These are phyloP conservation scores for Teratosphaeria epicoccoides DNA, from an alignment of 2,329 filamentous ascomycete species.

Conservation along the genomic window DNA sequence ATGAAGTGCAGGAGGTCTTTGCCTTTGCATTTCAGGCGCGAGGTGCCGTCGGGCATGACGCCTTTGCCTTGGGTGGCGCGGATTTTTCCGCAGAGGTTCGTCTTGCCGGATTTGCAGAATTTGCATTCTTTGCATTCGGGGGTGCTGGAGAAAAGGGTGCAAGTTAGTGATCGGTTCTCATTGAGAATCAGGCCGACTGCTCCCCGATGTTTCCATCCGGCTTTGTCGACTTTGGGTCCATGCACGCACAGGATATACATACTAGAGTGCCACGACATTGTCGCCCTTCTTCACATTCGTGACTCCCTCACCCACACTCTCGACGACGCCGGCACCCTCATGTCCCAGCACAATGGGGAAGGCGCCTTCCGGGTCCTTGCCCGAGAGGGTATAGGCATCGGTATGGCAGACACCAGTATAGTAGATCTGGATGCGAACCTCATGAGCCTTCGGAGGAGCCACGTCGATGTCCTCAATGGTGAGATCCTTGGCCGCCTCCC, in stretches of 20 bases:
- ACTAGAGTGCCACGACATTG: conserved; percentile 83
- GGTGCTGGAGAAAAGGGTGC: conserved; percentile 51
- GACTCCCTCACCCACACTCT: conserved; percentile 89
- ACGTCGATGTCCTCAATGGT: conserved; percentile 90
- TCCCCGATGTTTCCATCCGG: too few species aligned
- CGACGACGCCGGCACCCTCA: conserved; percentile 83
- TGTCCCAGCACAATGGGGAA: conserved; percentile 85
- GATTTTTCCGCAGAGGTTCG: conserved; percentile 98
- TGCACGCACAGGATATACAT: conserved; percentile 27
- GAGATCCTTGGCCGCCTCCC: conserved; percentile 87
- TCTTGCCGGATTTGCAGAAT: conserved; percentile 99
- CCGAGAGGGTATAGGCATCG: conserved; percentile 80
- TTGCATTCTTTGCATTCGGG: conserved; percentile 97
- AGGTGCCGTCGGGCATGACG: conserved; percentile 94
- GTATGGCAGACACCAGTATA: conserved; percentile 99
- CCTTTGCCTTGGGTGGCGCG: conserved; percentile 90
- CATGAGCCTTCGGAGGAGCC: conserved; percentile 73
- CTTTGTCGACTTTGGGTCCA: too few species aligned
- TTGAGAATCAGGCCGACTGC: too few species aligned
- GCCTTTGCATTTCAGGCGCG: conserved; percentile 88
- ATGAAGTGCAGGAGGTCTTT: conserved; percentile 97
- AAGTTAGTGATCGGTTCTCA: conserved; percentile 3
- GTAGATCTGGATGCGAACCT: conserved; percentile 93
- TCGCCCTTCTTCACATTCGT: conserved; percentile 90
- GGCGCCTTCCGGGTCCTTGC: conserved; percentile 92